These are phyloP conservation scores for Talaromyces sp. DNA, from an alignment of 2,329 filamentous ascomycete genomes.

Conservation along the genomic window DNA sequence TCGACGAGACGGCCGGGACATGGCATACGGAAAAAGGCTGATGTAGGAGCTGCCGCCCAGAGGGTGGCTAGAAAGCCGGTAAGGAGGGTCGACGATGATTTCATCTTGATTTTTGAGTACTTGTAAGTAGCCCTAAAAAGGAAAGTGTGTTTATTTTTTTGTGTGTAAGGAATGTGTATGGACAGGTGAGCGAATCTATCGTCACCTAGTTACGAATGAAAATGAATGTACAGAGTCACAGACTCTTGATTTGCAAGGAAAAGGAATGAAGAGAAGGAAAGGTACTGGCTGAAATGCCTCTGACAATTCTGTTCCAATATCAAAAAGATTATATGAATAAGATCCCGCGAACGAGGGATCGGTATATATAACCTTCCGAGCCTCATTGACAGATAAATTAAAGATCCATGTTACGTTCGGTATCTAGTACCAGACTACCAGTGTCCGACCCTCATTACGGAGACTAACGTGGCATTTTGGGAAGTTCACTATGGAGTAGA, in stretches of 20 bases:
- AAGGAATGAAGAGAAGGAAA: conserved; percentile 1
- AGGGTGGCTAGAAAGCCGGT: conserved; percentile 9
- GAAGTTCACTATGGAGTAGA: background rate
- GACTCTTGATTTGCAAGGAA: conserved; percentile 6
- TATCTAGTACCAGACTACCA: no score
- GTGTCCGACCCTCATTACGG: background rate
- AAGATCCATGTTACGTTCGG: conserved; percentile 1
- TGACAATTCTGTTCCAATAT: background rate
- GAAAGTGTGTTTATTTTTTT: background rate
- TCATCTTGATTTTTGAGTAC: background rate
- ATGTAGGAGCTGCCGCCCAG: conserved; percentile 1
- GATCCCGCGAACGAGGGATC: background rate
- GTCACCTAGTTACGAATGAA: background rate
- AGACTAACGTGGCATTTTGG: background rate
- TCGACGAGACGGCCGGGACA: conserved; percentile 68
- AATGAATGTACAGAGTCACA: conserved; percentile 16
- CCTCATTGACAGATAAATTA: background rate
- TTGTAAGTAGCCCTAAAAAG: background rate
- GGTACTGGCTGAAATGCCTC: background rate
- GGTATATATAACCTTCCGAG: conserved; percentile 1
- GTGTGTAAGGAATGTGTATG: background rate
- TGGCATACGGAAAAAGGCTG: conserved; percentile 78
- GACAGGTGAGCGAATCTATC: conserved; percentile 12
- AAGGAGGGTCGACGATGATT: conserved; percentile 6
- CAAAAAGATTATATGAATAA: background rate